Conservation (phyloP, 176 grass and related monocot species). For the Oryza officinalis region DNA sequence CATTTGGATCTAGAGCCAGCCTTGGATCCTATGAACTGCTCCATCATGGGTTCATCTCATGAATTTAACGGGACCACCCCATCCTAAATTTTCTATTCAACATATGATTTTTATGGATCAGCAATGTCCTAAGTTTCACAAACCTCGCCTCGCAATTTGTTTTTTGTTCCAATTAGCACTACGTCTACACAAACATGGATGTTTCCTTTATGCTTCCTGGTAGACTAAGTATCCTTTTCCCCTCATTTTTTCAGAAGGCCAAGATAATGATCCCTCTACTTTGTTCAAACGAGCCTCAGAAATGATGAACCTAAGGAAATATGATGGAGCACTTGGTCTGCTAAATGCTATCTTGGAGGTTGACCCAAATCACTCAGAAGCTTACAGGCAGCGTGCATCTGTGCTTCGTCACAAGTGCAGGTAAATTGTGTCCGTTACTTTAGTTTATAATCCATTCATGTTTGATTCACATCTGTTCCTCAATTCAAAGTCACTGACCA, state of each 20-base stretch:
- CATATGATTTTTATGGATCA: background rate
- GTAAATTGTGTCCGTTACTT: constrained; percentile 19
- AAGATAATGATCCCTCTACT: constrained; percentile 57
- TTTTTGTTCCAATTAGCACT: background rate
- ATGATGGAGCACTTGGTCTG: constrained; percentile 73
- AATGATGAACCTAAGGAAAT: constrained; percentile 75
- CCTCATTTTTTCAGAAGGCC: constrained; percentile 48
- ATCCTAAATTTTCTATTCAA: background rate
- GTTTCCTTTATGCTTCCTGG: background rate
- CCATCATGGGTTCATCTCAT: background rate
- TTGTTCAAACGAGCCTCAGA: constrained; percentile 72
- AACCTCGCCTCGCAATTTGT: background rate
- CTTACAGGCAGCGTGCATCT: constrained; percentile 77
- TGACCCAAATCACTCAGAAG: constrained; percentile 81
- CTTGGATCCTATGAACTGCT: background rate
- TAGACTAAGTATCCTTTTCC: background rate
- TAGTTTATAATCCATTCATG: background rate
- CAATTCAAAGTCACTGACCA: background rate
- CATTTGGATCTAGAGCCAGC: background rate
- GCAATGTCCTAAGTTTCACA: background rate
- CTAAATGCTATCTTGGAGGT: constrained; percentile 74
- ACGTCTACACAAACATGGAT: background rate
- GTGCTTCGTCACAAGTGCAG: constrained; percentile 75
- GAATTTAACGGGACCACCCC: background rate
- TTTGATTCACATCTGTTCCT: background rate